Base-by-base conservation (phyloP, 106 monocot genomes). In the Iris macrosiphon region DNA sequence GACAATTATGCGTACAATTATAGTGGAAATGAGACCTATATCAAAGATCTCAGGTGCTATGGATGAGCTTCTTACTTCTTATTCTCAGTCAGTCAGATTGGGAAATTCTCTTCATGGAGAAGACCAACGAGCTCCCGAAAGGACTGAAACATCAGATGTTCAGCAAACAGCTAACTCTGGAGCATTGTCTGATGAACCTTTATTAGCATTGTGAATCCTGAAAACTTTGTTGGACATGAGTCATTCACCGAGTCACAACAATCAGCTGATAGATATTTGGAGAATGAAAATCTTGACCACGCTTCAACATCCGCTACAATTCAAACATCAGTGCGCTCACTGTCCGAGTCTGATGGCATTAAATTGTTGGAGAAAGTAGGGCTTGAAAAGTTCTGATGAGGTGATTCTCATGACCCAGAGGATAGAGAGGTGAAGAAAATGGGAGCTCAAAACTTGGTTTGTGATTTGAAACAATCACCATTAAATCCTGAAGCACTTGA, bases 21-120 rank as follows among this genome's bases (percentile, higher is more conserved):
- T 98, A 22, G 49, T 90, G 39, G 96, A 98, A 70, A 79, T 83
- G 54, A 90, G 90, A 58, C 64, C 86, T 31, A 57, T 98, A 34
- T 61, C 86, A 26, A 54, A 76, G 29, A 63, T 90, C 15, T 42
- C 80, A 61, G 79, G 63, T 54, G 82, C 86, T 51, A 77, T 90
- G 47, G 77, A 90, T 80, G 86, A 78, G 24, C 47, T 96, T 61
- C 64, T 78, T 53, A 55, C 72, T 49, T 86, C 86, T 45, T 90
- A 80, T 75, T 77, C 96, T 45, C 70, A 77, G 23, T 74, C 42
- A 48, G 40, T 57, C 35, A 90, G 83, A 68, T 48, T 51, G 15
- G 81, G 72, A 51, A 74, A 49, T 73, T 20, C 64, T 62, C 61
- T 61, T 47, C 62, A 50, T 40, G 72, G 70, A 47, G 69, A 34